Percentiles rank a stretch among this genome's conserved stretches.
These are phyloP conservation scores for Cyclospora cayetanensis DNA, from an alignment of 169 alveolate species.

Conservation along the genomic window DNA sequence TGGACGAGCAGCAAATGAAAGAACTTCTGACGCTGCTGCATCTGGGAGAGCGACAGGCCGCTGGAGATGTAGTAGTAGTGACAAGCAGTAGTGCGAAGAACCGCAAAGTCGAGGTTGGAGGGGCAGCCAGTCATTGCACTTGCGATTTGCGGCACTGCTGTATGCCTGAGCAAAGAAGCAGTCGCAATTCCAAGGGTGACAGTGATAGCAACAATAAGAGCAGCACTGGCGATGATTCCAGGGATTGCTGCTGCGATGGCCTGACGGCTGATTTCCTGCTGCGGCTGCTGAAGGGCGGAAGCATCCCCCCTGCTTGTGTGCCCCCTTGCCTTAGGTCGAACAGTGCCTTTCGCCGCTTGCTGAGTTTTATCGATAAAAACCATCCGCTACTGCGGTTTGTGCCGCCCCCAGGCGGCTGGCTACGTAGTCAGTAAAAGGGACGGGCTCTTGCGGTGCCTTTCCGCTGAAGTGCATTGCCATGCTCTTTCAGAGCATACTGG, in stretches of 20 bases:
- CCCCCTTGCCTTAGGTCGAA: neutral
- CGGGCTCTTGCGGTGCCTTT: neutral
- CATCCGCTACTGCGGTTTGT: conserved; percentile 9
- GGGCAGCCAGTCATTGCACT: neutral
- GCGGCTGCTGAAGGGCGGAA: neutral
- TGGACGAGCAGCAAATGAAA: conserved; percentile 18
- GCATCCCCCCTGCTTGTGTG: conserved; percentile 3
- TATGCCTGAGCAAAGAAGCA: conserved; percentile 38
- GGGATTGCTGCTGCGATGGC: conserved; percentile 31
- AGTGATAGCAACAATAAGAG: too few relatives aligned
- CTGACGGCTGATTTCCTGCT: neutral
- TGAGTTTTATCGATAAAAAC: neutral
- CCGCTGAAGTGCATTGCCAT: neutral
- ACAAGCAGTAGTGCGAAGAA: neutral
- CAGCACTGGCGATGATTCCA: neutral
- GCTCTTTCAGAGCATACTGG: too few relatives aligned
- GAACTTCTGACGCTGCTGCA: conserved; percentile 22
- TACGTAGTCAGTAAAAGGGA: neutral
- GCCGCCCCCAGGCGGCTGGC: neutral
- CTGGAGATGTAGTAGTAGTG: neutral
- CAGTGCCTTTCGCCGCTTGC: neutral
- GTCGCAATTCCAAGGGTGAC: neutral
- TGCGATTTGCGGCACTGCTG: neutral
- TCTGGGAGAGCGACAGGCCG: neutral
- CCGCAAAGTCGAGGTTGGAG: neutral